These are phyloP conservation scores for Metarhizium album DNA, from an alignment of 2,329 filamentous ascomycete genomes.

Conservation along the genomic window DNA sequence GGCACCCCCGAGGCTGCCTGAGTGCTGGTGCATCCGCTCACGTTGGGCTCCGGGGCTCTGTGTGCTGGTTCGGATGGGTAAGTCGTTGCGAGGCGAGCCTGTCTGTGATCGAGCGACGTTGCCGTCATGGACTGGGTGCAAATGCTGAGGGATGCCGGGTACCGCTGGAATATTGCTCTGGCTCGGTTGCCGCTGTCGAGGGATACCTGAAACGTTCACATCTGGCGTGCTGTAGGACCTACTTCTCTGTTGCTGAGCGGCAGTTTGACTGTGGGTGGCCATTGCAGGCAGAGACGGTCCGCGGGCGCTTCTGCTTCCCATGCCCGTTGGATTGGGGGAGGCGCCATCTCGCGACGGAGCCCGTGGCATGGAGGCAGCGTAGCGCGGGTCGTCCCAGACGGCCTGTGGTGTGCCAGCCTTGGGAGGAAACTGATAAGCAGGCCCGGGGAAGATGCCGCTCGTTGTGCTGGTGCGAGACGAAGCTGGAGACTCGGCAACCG, in stretches of 20 bases:
- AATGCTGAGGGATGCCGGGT: conserved; percentile 64
- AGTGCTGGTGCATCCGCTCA: conserved; percentile 42
- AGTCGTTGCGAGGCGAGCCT: conserved; percentile 61
- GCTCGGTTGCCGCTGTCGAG: conserved; percentile 44
- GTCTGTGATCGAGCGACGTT: conserved; percentile 68
- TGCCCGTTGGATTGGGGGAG: conserved; percentile 52
- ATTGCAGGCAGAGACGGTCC: conserved; percentile 73
- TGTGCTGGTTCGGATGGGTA: conserved; percentile 58
- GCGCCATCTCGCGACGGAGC: conserved; percentile 69
- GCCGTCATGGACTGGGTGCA: conserved; percentile 49
- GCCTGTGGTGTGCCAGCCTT: conserved; percentile 57
- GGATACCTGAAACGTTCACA: conserved; percentile 61
- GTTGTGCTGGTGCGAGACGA: conserved; percentile 66
- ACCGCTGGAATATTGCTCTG: conserved; percentile 54
- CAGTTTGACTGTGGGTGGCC: conserved; percentile 43
- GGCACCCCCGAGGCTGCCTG: conserved; percentile 37
- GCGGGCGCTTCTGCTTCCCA: conserved; percentile 54
- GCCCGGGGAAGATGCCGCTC: conserved; percentile 56
- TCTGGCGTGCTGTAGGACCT: conserved; percentile 93
- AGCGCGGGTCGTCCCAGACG: conserved; percentile 67
- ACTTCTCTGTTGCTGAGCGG: conserved; percentile 59
- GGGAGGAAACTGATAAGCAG: conserved; percentile 60
- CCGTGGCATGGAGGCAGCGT: conserved; percentile 77
- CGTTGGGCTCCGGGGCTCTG: conserved; percentile 61
- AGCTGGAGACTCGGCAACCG: conserved; percentile 66